Conservation (phyloP, 1,139 yeast genomes). For the Candida mesenterica region DNA sequence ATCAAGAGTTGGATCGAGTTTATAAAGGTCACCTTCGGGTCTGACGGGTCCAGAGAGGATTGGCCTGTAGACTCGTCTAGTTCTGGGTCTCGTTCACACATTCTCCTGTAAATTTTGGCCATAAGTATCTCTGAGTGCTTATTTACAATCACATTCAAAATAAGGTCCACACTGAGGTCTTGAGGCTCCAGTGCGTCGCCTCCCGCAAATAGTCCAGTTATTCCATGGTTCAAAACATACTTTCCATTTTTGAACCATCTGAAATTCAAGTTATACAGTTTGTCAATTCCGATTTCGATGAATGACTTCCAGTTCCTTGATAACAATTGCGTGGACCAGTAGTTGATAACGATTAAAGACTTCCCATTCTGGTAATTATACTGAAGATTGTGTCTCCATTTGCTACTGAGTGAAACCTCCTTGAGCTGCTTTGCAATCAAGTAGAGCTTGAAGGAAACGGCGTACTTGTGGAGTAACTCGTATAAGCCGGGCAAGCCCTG, state of each 20-base stretch:
- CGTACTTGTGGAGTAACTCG: constrained; percentile 65
- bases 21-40: neutral
- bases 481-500: constrained; percentile 61
- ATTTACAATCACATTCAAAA: constrained; percentile 34
- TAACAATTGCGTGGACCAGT: constrained; percentile 59
- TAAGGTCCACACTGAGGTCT: constrained; percentile 38
- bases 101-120: constrained; percentile 19
- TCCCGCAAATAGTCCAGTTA: constrained; percentile 13
- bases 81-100: constrained; percentile 6
- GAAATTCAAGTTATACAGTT: constrained; percentile 49
- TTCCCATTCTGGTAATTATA: constrained; percentile 66
- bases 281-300: constrained; percentile 66
- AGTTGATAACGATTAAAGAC: constrained; percentile 59
- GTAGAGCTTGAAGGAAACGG: constrained; percentile 72
- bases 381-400: constrained; percentile 67
- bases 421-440: constrained; percentile 65
- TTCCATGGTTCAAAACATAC: constrained; percentile 18
- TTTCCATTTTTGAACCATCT: constrained; percentile 69
- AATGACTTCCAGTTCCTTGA: constrained; percentile 43
- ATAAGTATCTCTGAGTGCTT: constrained; percentile 39
- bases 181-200: constrained; percentile 14
- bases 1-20: constrained; percentile 37
- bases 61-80: too few relatives aligned
- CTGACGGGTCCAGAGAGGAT: neutral
- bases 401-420: constrained; percentile 46